Evolutionary conservation across 495 filamentous ascomycete genomes (phyloP).

Genomic region (Daldinia decipiens): DNA sequence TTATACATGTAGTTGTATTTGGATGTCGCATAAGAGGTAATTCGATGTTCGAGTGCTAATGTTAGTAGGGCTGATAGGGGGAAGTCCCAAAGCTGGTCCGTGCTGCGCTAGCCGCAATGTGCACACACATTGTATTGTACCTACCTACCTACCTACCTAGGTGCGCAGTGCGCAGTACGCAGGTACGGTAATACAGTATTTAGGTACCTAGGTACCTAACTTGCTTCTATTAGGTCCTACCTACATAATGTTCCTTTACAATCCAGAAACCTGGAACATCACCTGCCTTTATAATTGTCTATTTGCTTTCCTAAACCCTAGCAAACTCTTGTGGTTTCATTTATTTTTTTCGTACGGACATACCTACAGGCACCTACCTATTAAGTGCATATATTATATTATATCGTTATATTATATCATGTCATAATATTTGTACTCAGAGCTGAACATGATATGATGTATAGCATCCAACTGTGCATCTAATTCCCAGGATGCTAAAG

Average conservation of each 20-base stretch:
- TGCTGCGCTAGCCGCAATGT: background rate
- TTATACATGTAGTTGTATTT: background rate
- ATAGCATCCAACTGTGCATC: background rate
- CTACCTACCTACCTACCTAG: too few relatives aligned
- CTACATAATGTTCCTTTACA: too few relatives aligned
- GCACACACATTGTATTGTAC: background rate
- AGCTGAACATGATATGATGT: background rate
- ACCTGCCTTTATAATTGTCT: background rate
- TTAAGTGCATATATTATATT: background rate
- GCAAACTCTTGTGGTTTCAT: background rate
- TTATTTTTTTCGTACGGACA: background rate
- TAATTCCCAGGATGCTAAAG: background rate
- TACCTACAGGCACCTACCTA: background rate
- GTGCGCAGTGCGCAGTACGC: background rate
- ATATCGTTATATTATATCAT: too few relatives aligned
- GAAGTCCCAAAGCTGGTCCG: background rate
- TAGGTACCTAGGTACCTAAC: too few relatives aligned
- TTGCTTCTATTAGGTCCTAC: too few relatives aligned
- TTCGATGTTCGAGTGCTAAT: background rate
- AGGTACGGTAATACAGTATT: background rate
- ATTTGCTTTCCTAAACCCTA: background rate
- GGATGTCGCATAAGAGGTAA: too few relatives aligned
- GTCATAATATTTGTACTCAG: background rate
- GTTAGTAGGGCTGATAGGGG: background rate
- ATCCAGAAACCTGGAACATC: background rate